These are phyloP conservation scores for Calonectria fujianensis DNA, from an alignment of 2,329 filamentous ascomycete genomes.

Conservation along the genomic window DNA sequence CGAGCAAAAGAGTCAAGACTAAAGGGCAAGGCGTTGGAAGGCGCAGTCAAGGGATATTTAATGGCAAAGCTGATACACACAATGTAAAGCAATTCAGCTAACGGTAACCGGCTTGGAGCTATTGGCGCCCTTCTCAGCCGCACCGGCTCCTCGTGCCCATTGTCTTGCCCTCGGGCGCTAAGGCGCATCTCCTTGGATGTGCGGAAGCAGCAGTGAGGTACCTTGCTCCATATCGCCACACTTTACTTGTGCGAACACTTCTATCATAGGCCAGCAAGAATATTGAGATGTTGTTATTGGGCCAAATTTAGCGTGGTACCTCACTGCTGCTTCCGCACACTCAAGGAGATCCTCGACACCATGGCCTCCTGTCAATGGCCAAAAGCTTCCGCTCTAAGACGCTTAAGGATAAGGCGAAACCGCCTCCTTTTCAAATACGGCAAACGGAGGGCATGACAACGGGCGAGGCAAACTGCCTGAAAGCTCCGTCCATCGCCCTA, in stretches of 20 bases:
- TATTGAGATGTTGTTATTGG: too few relatives aligned
- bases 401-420: background rate
- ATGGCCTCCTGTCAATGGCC: background rate
- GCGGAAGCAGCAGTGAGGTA: too few relatives aligned
- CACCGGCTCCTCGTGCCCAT: background rate
- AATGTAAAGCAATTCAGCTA: background rate
- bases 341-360: background rate
- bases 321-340: too few relatives aligned
- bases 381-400: background rate
- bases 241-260: too few relatives aligned
- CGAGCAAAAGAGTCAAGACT: background rate
- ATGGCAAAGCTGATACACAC: background rate
- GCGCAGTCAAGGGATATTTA: background rate
- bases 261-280: too few relatives aligned
- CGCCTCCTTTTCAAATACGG: background rate
- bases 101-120: background rate
- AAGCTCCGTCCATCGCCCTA: background rate
- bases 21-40: background rate
- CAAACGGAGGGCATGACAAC: background rate
- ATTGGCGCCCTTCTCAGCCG: background rate
- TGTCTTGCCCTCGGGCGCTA: background rate
- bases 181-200: background rate
- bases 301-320: too few relatives aligned
- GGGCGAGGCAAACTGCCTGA: background rate
- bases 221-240: too few relatives aligned